Base-by-base conservation (phyloP, 257 asterid species). In the Ocimum tenuiflorum region DNA sequence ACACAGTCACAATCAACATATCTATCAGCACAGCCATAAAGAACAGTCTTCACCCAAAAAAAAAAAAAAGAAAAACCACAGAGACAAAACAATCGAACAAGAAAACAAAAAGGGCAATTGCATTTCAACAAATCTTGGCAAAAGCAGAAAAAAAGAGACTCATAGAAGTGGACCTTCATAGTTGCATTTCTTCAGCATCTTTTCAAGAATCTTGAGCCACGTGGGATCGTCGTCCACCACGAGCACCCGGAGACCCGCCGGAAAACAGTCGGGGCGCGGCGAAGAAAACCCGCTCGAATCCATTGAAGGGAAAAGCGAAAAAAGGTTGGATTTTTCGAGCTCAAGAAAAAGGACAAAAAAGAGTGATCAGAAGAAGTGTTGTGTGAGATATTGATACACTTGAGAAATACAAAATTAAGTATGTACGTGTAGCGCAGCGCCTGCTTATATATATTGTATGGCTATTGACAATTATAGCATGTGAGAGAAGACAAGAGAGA, bases 181-280 rank as follows among this genome's bases (percentile, higher is more conserved):
- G 23, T 73, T 79, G 79, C 99, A 92, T 65, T 87, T 92, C 75
- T 86, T 92, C 24, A 92, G 99, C 99, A 92, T 92, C 84, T 86
- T 92, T 24, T 92, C 99, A 51, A 92, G 95, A 83, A 92, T 92
- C 85, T 86, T 89, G 75, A 92, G 78, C 97, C 99, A 92, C 0
- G 97, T 92, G 13, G 95, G 95, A 77, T 89, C 99, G 77, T 92
- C 99, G 62, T 92, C 99, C 15, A 92, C 99, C 31, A 92, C 97
- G 13, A 92, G 97, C 27, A 92, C 97, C 67, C 97, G 74, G 9
- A 92, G 78, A 27, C 99, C 99, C 50, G 91, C 94, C 63, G 99
- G 99, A 71, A 92, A 92, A 49, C 75, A 38, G 2, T 86, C 97
- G 62, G 75, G 35, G 74, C 88, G 78, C 33, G 91, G 82, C 35